A percentile compares a stretch with the other conserved stretches of the same genome.
These are phyloP conservation scores for Tetrapisispora iriomotensis DNA, from an alignment of 805 yeast genomes.

Conservation along the genomic window DNA sequence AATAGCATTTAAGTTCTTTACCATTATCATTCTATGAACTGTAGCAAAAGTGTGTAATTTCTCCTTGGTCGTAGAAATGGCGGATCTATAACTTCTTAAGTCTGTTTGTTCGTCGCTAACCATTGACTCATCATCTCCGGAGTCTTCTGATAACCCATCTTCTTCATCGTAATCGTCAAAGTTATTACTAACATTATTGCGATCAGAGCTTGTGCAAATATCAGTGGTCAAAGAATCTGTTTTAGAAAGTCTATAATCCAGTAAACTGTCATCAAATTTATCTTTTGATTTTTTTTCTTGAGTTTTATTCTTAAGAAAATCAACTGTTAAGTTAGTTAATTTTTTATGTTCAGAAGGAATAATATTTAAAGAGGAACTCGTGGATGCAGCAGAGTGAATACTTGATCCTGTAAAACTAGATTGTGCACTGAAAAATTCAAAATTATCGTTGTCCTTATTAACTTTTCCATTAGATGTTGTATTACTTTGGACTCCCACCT, in stretches of 20 bases:
- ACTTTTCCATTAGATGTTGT: too few relatives aligned
- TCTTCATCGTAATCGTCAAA: neutral
- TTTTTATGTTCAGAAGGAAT: neutral
- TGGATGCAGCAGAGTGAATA: neutral
- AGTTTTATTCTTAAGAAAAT: neutral
- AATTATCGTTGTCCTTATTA: too few relatives aligned
- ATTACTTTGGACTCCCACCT: too few relatives aligned
- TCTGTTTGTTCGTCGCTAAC: slow-evolving; percentile 1
- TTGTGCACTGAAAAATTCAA: neutral
- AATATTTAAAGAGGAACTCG: neutral
- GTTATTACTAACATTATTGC: too few relatives aligned
- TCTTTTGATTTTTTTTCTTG: neutral
- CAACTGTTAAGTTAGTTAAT: neutral
- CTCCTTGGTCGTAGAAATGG: slow-evolving; percentile 6
- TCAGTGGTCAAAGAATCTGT: neutral
- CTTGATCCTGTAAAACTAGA: neutral
- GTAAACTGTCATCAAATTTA: neutral
- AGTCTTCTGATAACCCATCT: neutral
- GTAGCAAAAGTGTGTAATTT: slow-evolving; percentile 12
- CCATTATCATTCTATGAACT: slow-evolving; percentile 12
- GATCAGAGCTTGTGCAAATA: too few relatives aligned
- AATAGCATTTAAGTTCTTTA: slow-evolving; percentile 7
- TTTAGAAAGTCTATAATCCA: neutral
- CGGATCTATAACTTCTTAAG: slow-evolving; percentile 3
- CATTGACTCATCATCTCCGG: neutral